A percentile compares a stretch with the other conserved stretches of the same genome.
phyloP scores from a whole-genome alignment of 345 rosid genomes.

The Syzygium aromaticum region DNA sequence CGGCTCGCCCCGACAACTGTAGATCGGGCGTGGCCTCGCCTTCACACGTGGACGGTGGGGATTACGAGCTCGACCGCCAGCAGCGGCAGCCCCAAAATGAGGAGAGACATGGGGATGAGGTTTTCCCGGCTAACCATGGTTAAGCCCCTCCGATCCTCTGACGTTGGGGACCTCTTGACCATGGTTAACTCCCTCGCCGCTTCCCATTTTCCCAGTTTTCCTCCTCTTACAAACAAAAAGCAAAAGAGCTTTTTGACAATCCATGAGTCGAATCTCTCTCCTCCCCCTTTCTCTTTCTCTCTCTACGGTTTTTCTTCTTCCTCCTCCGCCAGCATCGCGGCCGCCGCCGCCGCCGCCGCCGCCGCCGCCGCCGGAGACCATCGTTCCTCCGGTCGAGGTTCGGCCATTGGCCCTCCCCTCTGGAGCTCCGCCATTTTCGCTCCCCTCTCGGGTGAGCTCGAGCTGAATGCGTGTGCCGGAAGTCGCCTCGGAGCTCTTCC shows the following conservation, averaged over 20 bases:
- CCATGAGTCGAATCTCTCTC: background rate
- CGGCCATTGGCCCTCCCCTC: background rate
- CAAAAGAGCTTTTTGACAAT: background rate
- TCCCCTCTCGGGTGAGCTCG: background rate
- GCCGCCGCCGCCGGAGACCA: background rate
- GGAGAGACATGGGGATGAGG: background rate
- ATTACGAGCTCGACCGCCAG: constrained; percentile 2
- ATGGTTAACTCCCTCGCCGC: constrained; percentile 20
- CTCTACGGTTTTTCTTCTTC: background rate
- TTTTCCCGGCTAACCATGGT: background rate
- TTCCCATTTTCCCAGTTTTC: background rate
- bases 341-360: background rate
- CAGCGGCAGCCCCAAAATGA: constrained; percentile 4
- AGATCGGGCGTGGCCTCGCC: constrained; percentile 2
- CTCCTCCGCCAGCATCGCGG: background rate
- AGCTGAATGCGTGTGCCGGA: background rate
- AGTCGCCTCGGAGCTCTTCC: background rate
- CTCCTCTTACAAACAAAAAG: background rate
- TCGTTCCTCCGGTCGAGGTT: background rate
- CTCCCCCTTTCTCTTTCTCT: background rate
- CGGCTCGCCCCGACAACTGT: constrained; percentile 34
- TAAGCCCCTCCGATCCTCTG: background rate
- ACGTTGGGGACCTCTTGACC: background rate
- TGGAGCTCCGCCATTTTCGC: constrained; percentile 2
- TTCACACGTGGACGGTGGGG: constrained; percentile 39